Evolutionary conservation across 495 filamentous ascomycete genomes (phyloP), one percentile per base, ranked within the genome.

Genomic region (Margaritispora aquatica): DNA sequence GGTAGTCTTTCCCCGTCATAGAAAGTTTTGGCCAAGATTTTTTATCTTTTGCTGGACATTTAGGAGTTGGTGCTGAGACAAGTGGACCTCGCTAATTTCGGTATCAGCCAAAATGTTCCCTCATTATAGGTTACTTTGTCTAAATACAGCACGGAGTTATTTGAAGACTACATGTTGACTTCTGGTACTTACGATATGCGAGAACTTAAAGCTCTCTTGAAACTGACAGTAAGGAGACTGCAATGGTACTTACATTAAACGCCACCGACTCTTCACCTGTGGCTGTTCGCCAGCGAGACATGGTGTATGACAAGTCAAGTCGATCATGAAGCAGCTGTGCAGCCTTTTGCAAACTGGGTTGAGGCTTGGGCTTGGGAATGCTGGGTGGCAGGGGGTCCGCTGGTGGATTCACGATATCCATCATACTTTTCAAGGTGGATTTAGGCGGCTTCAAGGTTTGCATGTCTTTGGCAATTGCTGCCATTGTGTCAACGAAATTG

Each of bases 261-360:
- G 75, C 77, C 0, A 63, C 62, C 0, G 74, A 73, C 2, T 41
- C 38, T 54, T 82, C 77, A 1, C 77, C 79, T 0, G 77, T 75
- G 29, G 66, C 54, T 0, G 58, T 61, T 17, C 71, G 63, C 26
- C 73, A 75, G 38, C 64, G 36, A 0, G 61, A 56, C 1, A 81
- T 17, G 0, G 71, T 66, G 61, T 73, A 82, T n/a, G 78, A 77
- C 47, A 73, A 68, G 0, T 58, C 27, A 1, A 75, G 60, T 9
- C 75, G 65, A 7, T 24, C 22, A 46, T 56, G 23, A 27, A 56
- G 54, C 23, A 48, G 7, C 21, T 31, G 20, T 46, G 34, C 34
- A 11, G 54, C 34, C 19, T 46, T 56, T 17, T 23, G 10, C 27
- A 36, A 4, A 17, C 38, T 44, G 11, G 38, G 38, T 17, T 44